Conservation (phyloP, 2,329 filamentous ascomycete species). For the Chrysoporthe puriensis region DNA sequence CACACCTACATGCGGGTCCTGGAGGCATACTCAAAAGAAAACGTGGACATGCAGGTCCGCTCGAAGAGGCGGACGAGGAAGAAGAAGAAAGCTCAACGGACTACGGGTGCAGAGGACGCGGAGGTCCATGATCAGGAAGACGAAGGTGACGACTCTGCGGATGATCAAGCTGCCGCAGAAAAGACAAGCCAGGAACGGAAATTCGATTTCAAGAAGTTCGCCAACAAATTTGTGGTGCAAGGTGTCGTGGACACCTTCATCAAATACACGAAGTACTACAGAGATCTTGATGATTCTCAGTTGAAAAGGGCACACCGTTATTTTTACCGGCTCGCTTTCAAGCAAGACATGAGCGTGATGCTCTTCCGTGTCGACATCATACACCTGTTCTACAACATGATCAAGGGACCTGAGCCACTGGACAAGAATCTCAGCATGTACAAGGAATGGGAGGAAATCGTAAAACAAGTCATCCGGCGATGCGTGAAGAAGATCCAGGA, state of each 20-base stretch:
- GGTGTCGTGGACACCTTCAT: constrained; percentile 88
- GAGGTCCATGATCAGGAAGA: constrained; percentile 55
- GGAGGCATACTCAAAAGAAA: constrained; percentile 92
- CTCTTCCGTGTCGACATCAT: constrained; percentile 92
- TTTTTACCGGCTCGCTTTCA: constrained; percentile 92
- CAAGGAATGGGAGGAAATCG: constrained; percentile 89
- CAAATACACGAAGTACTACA: constrained; percentile 76
- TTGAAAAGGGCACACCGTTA: constrained; percentile 92
- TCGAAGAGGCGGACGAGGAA: constrained; percentile 74
- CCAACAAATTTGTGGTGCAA: constrained; percentile 80
- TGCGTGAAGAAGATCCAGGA: constrained; percentile 85
- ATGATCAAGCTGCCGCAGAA: constrained; percentile 74
- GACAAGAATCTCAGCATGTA: constrained; percentile 68
- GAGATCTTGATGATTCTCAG: constrained; percentile 77
- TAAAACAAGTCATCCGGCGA: constrained; percentile 80
- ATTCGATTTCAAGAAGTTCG: constrained; percentile 89
- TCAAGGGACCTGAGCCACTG: constrained; percentile 82
- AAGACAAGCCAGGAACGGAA: constrained; percentile 79
- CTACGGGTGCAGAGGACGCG: constrained; percentile 37
- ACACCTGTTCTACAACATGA: constrained; percentile 84
- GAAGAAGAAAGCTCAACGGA: constrained; percentile 64
- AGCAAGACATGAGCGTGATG: constrained; percentile 87
- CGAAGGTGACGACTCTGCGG: constrained; percentile 69
- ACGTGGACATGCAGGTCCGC: constrained; percentile 89
- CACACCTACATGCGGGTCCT: constrained; percentile 92